Conservation (phyloP, 2,329 filamentous ascomycete genomes). For the Dendrostoma leiphaemia region DNA sequence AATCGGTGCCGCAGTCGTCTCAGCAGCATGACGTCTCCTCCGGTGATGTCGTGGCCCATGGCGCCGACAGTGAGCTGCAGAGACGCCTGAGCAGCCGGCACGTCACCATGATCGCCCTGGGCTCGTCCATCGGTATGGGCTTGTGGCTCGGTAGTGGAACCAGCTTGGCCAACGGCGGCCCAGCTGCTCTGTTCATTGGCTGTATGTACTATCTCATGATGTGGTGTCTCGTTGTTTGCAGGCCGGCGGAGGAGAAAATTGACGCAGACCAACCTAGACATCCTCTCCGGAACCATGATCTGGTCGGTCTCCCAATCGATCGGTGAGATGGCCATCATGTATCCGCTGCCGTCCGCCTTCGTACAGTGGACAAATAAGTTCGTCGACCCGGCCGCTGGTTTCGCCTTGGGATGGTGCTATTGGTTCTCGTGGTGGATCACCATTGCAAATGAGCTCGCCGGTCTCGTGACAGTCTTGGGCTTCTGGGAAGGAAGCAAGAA, state of each 20-base stretch:
- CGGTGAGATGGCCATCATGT: conserved; percentile 45
- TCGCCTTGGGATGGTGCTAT: conserved; percentile 46
- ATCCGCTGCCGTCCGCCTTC: conserved; percentile 43
- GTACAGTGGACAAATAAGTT: conserved; percentile 47
- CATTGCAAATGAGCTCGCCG: conserved; percentile 42
- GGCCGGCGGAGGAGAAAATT: background rate
- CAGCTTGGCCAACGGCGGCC: conserved; percentile 39
- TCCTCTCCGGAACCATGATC: conserved; percentile 43
- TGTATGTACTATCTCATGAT: conserved; percentile 26
- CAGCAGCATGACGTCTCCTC: background rate
- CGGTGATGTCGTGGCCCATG: conserved; percentile 9
- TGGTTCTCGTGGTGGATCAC: conserved; percentile 43
- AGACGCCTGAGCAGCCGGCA: conserved; percentile 42
- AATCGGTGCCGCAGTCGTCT: conserved; percentile 10
- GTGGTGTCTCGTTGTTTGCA: too few species aligned
- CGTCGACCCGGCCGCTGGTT: conserved; percentile 38
- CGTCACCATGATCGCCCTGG: conserved; percentile 52
- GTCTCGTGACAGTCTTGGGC: conserved; percentile 37
- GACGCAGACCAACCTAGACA: background rate
- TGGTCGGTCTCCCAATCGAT: conserved; percentile 45
- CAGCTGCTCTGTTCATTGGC: conserved; percentile 42
- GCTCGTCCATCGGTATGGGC: conserved; percentile 44
- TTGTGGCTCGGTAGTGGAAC: conserved; percentile 44
- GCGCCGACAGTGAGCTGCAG: conserved; percentile 29
- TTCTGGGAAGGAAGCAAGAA: conserved; percentile 39